Evolutionary conservation across 2,329 filamentous ascomycete species (phyloP).

Genomic region (Blumeria graminis): DNA sequence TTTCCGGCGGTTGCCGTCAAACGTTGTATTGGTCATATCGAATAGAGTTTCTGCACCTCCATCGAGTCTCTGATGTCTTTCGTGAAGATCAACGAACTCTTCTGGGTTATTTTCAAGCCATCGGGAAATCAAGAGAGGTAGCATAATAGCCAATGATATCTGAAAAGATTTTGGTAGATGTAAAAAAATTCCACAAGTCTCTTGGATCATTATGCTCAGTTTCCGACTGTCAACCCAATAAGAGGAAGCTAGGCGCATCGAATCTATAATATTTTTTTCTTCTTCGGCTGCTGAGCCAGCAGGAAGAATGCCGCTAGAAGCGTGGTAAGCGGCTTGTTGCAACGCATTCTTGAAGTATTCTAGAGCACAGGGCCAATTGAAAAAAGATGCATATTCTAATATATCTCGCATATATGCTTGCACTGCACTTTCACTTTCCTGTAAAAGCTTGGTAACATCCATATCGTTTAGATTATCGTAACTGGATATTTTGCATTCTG

Average conservation of each 20-base stretch:
- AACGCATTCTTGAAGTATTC: slow-evolving; percentile 28
- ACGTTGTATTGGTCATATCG: slow-evolving; percentile 39
- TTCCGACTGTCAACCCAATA: slow-evolving; percentile 40
- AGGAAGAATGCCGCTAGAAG: slow-evolving; percentile 8
- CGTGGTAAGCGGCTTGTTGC: slow-evolving; percentile 11
- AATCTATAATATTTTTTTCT: slow-evolving; percentile 22
- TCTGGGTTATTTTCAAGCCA: slow-evolving; percentile 41
- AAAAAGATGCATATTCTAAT: slow-evolving; percentile 38
- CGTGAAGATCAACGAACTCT: slow-evolving; percentile 40
- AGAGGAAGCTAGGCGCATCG: slow-evolving; percentile 33
- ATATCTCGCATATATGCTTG: slow-evolving; percentile 31
- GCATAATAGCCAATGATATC: slow-evolving; percentile 34
- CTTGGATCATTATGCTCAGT: slow-evolving; percentile 35
- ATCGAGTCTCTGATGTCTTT: slow-evolving; percentile 34
- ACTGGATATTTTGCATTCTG: slow-evolving; percentile 8
- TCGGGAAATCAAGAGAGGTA: slow-evolving; percentile 36
- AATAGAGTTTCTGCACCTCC: slow-evolving; percentile 42
- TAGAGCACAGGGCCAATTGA: slow-evolving; percentile 35
- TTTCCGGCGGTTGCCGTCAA: slow-evolving; percentile 30
- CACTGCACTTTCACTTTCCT: slow-evolving; percentile 19
- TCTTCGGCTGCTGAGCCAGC: slow-evolving; percentile 10
- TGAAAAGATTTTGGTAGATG: slow-evolving; percentile 41
- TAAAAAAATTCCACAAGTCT: slow-evolving; percentile 41
- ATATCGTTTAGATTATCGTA: slow-evolving; percentile 12
- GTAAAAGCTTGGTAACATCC: slow-evolving; percentile 11